Conservation (phyloP, 2,329 filamentous ascomycete species). For the Aspergillus chevalieri region DNA sequence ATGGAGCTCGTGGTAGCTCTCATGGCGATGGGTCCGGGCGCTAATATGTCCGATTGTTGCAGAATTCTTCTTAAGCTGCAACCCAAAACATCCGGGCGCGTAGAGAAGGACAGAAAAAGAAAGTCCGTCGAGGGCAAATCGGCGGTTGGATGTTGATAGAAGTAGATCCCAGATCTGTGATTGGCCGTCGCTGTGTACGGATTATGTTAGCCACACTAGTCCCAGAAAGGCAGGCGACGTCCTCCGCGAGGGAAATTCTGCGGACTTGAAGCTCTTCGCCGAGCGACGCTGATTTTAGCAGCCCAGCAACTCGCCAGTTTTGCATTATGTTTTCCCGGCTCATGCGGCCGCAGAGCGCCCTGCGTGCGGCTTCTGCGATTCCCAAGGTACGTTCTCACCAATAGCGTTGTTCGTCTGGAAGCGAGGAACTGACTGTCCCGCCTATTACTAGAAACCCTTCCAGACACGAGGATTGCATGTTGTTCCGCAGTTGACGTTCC, state of each 20-base stretch:
- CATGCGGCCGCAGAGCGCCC: conserved; percentile 38
- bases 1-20: conserved; percentile 18
- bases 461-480: conserved; percentile 37
- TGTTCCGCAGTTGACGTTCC: conserved; percentile 46
- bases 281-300: conserved; percentile 8
- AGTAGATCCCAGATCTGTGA: conserved; percentile 17
- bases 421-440: conserved; percentile 15
- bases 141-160: conserved; percentile 1
- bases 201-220: conserved; percentile 24
- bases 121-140: not conserved
- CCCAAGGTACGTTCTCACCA: conserved; percentile 25
- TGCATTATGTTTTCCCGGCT: conserved; percentile 39
- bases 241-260: conserved; percentile 31
- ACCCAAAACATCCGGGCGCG: conserved; percentile 5
- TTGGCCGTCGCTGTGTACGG: conserved; percentile 15
- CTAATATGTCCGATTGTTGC: not conserved
- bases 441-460: conserved; percentile 24
- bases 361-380: conserved; percentile 35
- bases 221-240: conserved; percentile 17
- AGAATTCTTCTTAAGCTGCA: not conserved
- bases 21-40: conserved; percentile 10
- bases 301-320: not conserved
- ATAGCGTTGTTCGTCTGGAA: conserved; percentile 3
- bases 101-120: not conserved
- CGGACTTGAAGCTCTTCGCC: conserved; percentile 13